These are phyloP conservation scores for Heliocybe sulcata DNA, from an alignment of 1,284 basidiomycete species.

Conservation along the genomic window DNA sequence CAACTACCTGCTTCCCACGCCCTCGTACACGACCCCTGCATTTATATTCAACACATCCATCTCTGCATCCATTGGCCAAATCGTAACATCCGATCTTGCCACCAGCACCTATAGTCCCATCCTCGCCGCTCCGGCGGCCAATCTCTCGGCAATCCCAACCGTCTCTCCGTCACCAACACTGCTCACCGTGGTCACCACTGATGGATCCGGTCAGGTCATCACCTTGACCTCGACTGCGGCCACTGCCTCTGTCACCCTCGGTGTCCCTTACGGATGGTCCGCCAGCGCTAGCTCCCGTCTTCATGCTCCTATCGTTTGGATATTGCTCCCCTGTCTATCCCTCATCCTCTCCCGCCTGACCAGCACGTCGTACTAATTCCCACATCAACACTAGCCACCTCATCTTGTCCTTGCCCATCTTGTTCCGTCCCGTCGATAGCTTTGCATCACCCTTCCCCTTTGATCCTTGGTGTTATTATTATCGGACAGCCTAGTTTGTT, in stretches of 20 bases:
- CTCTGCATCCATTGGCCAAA: slow-evolving; percentile 40
- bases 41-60: slow-evolving; percentile 72
- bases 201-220: slow-evolving; percentile 20
- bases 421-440: background rate
- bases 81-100: slow-evolving; percentile 53
- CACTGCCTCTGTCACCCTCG: slow-evolving; percentile 24
- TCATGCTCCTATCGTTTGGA: background rate
- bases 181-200: slow-evolving; percentile 27
- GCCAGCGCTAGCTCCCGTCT: background rate
- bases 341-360: background rate
- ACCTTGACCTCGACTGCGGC: slow-evolving; percentile 23
- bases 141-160: slow-evolving; percentile 25
- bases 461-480: background rate
- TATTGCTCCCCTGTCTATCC: background rate
- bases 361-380: background rate
- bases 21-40: slow-evolving; percentile 53
- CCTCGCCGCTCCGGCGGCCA: slow-evolving; percentile 23
- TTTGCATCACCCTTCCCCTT: background rate
- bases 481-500: background rate
- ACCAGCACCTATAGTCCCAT: slow-evolving; percentile 63
- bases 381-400: background rate
- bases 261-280: slow-evolving; percentile 23
- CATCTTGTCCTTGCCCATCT: background rate
- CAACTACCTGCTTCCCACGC: slow-evolving; percentile 66
- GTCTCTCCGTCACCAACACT: slow-evolving; percentile 24